These are phyloP conservation scores for Myxozyma melibiosi DNA, from an alignment of 805 yeast species.

Conservation along the genomic window DNA sequence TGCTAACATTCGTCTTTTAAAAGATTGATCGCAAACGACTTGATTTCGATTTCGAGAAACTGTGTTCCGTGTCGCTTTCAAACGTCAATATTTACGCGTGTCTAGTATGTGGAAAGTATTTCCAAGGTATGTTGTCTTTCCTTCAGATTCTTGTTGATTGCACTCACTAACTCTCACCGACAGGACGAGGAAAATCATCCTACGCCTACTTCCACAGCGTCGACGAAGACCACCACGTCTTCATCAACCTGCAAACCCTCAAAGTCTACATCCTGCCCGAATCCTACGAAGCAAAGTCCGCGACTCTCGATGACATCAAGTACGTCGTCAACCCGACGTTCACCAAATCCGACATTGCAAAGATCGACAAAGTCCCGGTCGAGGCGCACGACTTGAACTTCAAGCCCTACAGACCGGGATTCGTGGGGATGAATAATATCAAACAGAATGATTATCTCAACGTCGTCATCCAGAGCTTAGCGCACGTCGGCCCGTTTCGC, in stretches of 20 bases:
- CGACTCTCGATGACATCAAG: slow-evolving; percentile 55
- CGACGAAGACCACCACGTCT: slow-evolving; percentile 63
- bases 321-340: slow-evolving; percentile 57
- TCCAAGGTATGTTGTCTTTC: slow-evolving; percentile 43
- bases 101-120: slow-evolving; percentile 70
- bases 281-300: slow-evolving; percentile 48
- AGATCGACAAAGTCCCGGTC: slow-evolving; percentile 40
- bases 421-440: slow-evolving; percentile 62
- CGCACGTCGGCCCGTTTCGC: slow-evolving; percentile 58
- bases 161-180: neutral
- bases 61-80: slow-evolving; percentile 65
- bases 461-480: slow-evolving; percentile 56
- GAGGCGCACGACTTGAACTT: slow-evolving; percentile 49
- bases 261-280: slow-evolving; percentile 68
- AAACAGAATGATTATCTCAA: slow-evolving; percentile 57
- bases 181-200: slow-evolving; percentile 63
- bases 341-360: slow-evolving; percentile 41
- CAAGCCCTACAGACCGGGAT: slow-evolving; percentile 60
- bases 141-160: neutral
- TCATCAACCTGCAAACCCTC: slow-evolving; percentile 54
- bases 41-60: slow-evolving; percentile 71
- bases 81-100: slow-evolving; percentile 69
- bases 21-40: slow-evolving; percentile 39
- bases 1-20: neutral
- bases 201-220: slow-evolving; percentile 71